These are phyloP conservation scores for Dendrothele bispora DNA, from an alignment of 768 basidiomycete species.

Conservation along the genomic window DNA sequence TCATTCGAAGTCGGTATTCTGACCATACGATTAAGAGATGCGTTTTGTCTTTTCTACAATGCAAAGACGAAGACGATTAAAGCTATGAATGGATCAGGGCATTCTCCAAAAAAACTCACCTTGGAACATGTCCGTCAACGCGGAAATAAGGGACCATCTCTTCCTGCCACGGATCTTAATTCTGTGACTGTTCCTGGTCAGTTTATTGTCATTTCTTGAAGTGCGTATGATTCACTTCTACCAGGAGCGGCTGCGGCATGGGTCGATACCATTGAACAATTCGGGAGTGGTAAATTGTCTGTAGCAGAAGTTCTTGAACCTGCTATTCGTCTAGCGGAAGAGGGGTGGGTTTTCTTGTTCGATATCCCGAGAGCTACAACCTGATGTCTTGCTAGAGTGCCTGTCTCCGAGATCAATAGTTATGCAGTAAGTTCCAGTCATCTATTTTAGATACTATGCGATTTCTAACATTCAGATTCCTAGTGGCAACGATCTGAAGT, in stretches of 20 bases:
- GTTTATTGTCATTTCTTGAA: constrained; percentile 4
- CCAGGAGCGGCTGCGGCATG: constrained; percentile 92
- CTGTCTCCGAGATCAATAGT: constrained; percentile 83
- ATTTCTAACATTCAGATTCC: constrained; percentile 2
- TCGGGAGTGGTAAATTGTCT: constrained; percentile 73
- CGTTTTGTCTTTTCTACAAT: constrained; percentile 92
- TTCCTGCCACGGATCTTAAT: constrained; percentile 83
- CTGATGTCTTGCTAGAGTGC: constrained; percentile 53
- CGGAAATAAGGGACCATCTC: constrained; percentile 65
- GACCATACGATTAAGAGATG: constrained; percentile 52
- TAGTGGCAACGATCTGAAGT: constrained; percentile 65
- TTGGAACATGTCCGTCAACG: constrained; percentile 69
- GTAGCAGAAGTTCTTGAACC: constrained; percentile 78
- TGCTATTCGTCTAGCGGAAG: constrained; percentile 88
- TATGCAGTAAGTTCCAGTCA: constrained; percentile 40
- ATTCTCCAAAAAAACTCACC: constrained; percentile 75
- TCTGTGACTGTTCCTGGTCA: constrained; percentile 86
- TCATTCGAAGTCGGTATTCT: too few species aligned
- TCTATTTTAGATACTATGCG: constrained; percentile 5
- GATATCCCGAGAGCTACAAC: background rate
- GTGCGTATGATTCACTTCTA: constrained; percentile 9
- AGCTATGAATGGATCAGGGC: constrained; percentile 92
- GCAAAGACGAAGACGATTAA: constrained; percentile 79
- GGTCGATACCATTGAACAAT: constrained; percentile 82
- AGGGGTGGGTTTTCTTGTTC: constrained; percentile 54